Evolutionary conservation across 2,329 filamentous ascomycete species (phyloP).

Genomic region (Colletotrichum ledebouriae): DNA sequence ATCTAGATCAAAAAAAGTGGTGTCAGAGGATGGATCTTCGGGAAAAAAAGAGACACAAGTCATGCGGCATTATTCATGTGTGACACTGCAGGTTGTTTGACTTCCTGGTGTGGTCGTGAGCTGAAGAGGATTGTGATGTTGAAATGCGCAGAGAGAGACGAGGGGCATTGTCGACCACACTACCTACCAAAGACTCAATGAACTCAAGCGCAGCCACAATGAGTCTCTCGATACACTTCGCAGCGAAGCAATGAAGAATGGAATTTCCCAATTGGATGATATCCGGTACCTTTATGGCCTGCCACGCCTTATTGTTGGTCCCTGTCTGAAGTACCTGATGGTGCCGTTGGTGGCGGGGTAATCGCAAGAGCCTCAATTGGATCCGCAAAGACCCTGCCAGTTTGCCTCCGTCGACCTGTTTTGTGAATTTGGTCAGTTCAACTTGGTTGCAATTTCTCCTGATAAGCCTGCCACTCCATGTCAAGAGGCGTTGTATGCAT

Average conservation of each 20-base stretch:
- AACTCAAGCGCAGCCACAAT: not conserved
- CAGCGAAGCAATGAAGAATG: not conserved
- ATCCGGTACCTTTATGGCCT: conserved; percentile 7
- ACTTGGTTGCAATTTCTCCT: too few species aligned
- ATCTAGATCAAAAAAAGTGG: conserved; percentile 20
- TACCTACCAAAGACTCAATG: not conserved
- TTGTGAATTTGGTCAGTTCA: too few species aligned
- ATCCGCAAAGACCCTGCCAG: not conserved
- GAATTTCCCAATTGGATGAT: not conserved
- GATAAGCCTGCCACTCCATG: too few species aligned
- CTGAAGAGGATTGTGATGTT: not conserved
- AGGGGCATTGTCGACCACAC: not conserved
- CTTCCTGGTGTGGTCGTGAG: not conserved
- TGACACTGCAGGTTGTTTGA: not conserved
- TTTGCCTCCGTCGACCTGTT: too few species aligned
- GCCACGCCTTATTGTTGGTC: conserved; percentile 3
- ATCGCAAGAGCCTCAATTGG: conserved; percentile 4
- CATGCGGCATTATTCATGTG: conserved; percentile 19
- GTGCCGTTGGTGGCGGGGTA: conserved; percentile 8
- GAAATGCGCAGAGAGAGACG: not conserved
- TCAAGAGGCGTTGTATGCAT: too few species aligned
- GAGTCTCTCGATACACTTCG: not conserved
- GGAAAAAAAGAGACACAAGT: not conserved
- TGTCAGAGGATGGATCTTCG: conserved; percentile 5
- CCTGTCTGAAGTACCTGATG: too few species aligned